phyloP scores from a whole-genome alignment of 1,284 basidiomycete genomes.

The Naganishia albida region DNA sequence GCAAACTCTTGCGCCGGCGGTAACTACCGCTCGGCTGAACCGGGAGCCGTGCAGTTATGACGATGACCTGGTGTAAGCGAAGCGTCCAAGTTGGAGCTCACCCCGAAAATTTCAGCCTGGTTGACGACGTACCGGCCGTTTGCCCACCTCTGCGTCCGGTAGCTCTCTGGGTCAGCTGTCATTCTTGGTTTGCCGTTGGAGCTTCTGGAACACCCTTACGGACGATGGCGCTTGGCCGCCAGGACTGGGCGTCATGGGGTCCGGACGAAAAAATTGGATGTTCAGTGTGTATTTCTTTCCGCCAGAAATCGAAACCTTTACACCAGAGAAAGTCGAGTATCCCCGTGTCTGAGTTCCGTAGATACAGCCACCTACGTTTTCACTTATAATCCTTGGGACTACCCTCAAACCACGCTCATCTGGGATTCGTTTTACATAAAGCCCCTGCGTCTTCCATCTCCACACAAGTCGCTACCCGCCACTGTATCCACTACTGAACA shows the following conservation, averaged over 20 bases:
- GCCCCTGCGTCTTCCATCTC: neutral
- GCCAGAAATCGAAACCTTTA: neutral
- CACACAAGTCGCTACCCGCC: slow-evolving; percentile 9
- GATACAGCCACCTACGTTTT: slow-evolving; percentile 14
- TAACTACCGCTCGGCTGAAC: slow-evolving; percentile 10
- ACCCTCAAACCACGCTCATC: neutral
- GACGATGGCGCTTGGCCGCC: neutral
- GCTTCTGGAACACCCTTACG: too few relatives aligned
- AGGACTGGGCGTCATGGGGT: neutral
- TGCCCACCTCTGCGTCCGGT: neutral
- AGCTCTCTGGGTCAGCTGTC: neutral
- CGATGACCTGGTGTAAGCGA: neutral
- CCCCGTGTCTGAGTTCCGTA: neutral
- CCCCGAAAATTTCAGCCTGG: neutral
- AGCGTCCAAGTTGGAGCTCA: neutral
- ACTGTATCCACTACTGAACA: slow-evolving; percentile 23
- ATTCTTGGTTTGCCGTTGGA: too few relatives aligned
- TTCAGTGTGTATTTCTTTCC: slow-evolving; percentile 14
- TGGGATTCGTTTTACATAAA: too few relatives aligned
- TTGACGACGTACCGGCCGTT: neutral
- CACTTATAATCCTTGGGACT: slow-evolving; percentile 16
- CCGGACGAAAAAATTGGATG: neutral
- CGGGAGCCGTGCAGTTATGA: neutral
- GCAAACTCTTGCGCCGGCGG: neutral
- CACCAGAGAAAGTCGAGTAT: slow-evolving; percentile 10